phyloP scores from a whole-genome alignment of 352 stramenopile species.

The Pseudoperonospora humuli region DNA sequence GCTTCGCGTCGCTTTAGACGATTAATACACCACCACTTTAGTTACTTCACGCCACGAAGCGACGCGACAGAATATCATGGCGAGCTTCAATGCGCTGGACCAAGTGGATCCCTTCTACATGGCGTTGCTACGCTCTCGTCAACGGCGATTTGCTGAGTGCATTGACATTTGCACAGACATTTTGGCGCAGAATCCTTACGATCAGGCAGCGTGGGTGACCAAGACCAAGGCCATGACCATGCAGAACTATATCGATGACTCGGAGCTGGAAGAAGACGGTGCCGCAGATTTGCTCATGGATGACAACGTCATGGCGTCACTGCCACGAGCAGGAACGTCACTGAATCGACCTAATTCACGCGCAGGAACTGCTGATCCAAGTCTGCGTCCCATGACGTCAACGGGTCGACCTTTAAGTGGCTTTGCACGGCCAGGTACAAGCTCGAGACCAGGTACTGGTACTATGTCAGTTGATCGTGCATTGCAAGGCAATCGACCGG shows the following conservation, averaged over 20 bases:
- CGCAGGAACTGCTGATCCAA: conserved; percentile 40
- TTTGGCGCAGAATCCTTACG: conserved; percentile 78
- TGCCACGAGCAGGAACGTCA: no score
- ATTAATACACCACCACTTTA: no score
- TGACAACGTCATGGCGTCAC: no score
- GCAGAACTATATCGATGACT: conserved; percentile 89
- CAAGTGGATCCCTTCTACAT: conserved; percentile 87
- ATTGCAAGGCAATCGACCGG: conserved; percentile 62
- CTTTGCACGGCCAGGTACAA: conserved; percentile 77
- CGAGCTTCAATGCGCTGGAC: conserved; percentile 37
- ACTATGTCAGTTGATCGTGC: conserved; percentile 75
- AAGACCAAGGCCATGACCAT: conserved; percentile 86
- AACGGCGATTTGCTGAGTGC: conserved; percentile 76
- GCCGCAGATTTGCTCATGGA: no score
- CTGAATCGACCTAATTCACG: conserved; percentile 78
- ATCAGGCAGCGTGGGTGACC: conserved; percentile 86
- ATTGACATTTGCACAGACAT: conserved; percentile 81
- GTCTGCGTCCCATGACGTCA: conserved; percentile 80
- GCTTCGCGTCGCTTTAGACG: no score
- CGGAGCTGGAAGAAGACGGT: conserved; percentile 87
- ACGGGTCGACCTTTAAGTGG: conserved; percentile 79
- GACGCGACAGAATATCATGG: not conserved
- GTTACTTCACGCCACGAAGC: not conserved
- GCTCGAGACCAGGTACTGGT: no score
- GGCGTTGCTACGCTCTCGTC: conserved; percentile 64